Conservation (phyloP, 805 yeast species). For the Starmerella cellae region DNA sequence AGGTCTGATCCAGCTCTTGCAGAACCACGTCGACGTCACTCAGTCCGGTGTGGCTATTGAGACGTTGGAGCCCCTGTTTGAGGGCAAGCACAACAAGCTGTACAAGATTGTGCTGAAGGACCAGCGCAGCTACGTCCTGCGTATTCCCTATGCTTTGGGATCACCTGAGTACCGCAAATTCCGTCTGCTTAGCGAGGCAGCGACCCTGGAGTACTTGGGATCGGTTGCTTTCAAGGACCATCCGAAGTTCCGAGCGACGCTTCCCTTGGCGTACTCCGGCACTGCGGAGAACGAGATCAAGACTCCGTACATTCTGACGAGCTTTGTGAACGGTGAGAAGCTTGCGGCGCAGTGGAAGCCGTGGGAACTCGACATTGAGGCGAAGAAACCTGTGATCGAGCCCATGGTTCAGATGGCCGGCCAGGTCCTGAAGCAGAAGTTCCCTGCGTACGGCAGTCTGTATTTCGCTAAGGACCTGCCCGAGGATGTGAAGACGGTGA, state of each 20-base stretch:
- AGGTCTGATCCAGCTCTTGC: constrained; percentile 42
- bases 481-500: constrained; percentile 3
- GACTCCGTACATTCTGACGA: constrained; percentile 70
- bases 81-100: constrained; percentile 86
- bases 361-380: constrained; percentile 42
- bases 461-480: constrained; percentile 55
- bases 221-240: constrained; percentile 34
- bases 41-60: constrained; percentile 37
- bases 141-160: constrained; percentile 79
- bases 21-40: constrained; percentile 22
- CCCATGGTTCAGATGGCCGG: constrained; percentile 60
- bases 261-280: constrained; percentile 44
- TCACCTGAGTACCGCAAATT: constrained; percentile 40
- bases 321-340: constrained; percentile 62
- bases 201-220: constrained; percentile 73
- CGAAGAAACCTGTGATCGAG: constrained; percentile 42
- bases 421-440: constrained; percentile 41
- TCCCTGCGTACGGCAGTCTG: constrained; percentile 67
- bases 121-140: constrained; percentile 50
- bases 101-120: constrained; percentile 58
- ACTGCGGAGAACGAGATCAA: constrained; percentile 50
- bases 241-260: constrained; percentile 29
- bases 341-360: constrained; percentile 91
- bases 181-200: constrained; percentile 77
- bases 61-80: constrained; percentile 73